Evolutionary conservation across 352 stramenopile species (phyloP), one percentile per base, ranked within the genome.

Genomic region (Phytophthora citrophthora): DNA sequence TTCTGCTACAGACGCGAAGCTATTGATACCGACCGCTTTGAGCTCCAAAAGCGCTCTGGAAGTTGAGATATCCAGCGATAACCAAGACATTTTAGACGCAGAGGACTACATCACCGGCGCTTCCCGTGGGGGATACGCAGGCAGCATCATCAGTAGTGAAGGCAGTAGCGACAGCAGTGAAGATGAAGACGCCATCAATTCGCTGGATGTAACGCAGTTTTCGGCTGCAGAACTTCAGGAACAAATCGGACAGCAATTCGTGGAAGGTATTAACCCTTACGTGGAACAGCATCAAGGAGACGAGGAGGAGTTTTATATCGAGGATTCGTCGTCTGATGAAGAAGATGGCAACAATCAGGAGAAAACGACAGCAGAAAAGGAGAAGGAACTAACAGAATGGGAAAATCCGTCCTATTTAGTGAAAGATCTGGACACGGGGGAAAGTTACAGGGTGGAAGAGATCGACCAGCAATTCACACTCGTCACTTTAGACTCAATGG

Each of bases 391-490:
- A 12, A 59, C 79, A 5, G 76, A 84, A 54, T 92, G 83, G 83
- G 83, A 92, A 64, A 92, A 92, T 50, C 83, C 83, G 54, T 89
- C 79, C 20, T 94, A 94, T 54, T 51, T 94, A 32, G 86, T 94
- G 6, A 92, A 91, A 56, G 81, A 94, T 58, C 72, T 94, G 39
- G 86, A 94, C 62, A 92, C 81, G 38, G 86, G 86, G 34, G 79
- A 91, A 67, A 88, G 75, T 16, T 94, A 92, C 54, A 70, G 82
- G 23, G 83, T 94, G 4, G 86, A 94, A 46, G 81, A 94, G 66
- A 94, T 94, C 61, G 86, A 94, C 49, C 83, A 91, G 68, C 82
- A 91, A 43, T 94, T 91, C 50, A 88, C 74, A 16, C 68, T 93
- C 43, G 77, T 92, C 23, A 92, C 83, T 32, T 69, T 94, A 12